Base-by-base conservation (phyloP, 495 filamentous ascomycete species). In the Aspergillus egyptiacus region DNA sequence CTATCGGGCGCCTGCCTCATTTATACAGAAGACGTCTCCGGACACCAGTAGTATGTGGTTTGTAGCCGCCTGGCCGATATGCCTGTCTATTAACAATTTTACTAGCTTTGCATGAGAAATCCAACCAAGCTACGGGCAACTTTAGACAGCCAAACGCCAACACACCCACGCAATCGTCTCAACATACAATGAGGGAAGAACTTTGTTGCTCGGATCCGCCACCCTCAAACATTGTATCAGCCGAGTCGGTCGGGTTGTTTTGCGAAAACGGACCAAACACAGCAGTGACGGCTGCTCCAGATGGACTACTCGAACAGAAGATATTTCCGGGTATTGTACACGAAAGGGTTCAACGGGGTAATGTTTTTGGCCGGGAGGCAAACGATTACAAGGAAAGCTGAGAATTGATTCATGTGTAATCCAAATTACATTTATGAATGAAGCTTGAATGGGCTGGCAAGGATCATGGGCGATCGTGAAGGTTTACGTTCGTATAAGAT, bases 301-400 rank as follows among this genome's bases (percentile, higher is more conserved):
- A 81, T 20, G 74, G 68, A 10, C 69, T 74, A 0, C 75, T 74
- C 18, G 81, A 86, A 58, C 83, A 84, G 28, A 75, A 78, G 51
- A 85, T 87, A 34, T 86, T 87, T 62, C 86, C 86, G 0, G 84
- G 85, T 2, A 73, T 87, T 39, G 74, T 88, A 18, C 78, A 82
- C 57, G 74, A 82, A 42, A 74, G 72, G 45, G 74, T 73, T 30
- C 68, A 77, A 40, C 68, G 69, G 40, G 65, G 69, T 36, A 84
- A 75, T 61, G 45, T 64, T 30, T 58, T 54, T 10, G 32, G 42
- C 45, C 55, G 44, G 8, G 11, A 28, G 11, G 22, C 40, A 14
- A 23, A 38, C 18, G 27, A 35, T 15, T 13, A 50, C 14, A 34
- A 44, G 38, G 39, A 30, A 37, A 8, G 31, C 14, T 32, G 44